A percentile compares a stretch with the other conserved stretches of the same genome.
Evolutionary conservation across 225 moss, liverwort and hornwort species (phyloP).

Genomic region (Anthoceros angustus): DNA sequence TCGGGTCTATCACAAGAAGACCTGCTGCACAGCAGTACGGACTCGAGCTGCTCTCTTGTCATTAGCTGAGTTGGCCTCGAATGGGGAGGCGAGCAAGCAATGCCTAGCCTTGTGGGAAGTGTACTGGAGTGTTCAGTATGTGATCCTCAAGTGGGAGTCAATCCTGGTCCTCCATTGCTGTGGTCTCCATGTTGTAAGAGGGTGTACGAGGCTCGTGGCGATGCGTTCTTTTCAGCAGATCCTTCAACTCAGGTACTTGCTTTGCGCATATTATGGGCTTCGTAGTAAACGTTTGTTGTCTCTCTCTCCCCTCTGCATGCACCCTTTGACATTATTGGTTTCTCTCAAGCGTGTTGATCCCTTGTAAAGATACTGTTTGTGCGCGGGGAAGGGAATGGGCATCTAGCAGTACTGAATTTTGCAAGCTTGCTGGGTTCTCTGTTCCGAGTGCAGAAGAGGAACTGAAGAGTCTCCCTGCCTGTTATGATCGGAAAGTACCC

Average conservation of each 20-base stretch:
- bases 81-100: slow-evolving; percentile 39
- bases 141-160: slow-evolving; percentile 42
- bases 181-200: slow-evolving; percentile 39
- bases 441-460: slow-evolving; percentile 13
- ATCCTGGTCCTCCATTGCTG: slow-evolving; percentile 42
- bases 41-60: slow-evolving; percentile 35
- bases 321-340: slow-evolving; percentile 4
- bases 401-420: slow-evolving; percentile 37
- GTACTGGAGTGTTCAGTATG: slow-evolving; percentile 50
- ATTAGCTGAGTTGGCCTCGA: slow-evolving; percentile 25
- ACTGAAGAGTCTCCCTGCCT: slow-evolving; percentile 16
- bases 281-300: neutral
- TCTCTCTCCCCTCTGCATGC: neutral
- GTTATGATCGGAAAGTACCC: slow-evolving; percentile 39
- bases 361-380: slow-evolving; percentile 41
- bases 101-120: slow-evolving; percentile 50
- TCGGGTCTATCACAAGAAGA: slow-evolving; percentile 35
- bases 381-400: slow-evolving; percentile 44
- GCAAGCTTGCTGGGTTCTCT: slow-evolving; percentile 36
- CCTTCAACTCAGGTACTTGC: slow-evolving; percentile 33
- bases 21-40: slow-evolving; percentile 46
- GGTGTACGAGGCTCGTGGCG: slow-evolving; percentile 24
- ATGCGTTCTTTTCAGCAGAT: slow-evolving; percentile 39
- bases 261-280: neutral
- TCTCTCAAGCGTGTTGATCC: slow-evolving; percentile 24